A percentile compares a stretch with the other conserved stretches of the same genome.
Evolutionary conservation across 495 filamentous ascomycete genomes (phyloP).

Genomic region (Lasiosphaeria ovina): DNA sequence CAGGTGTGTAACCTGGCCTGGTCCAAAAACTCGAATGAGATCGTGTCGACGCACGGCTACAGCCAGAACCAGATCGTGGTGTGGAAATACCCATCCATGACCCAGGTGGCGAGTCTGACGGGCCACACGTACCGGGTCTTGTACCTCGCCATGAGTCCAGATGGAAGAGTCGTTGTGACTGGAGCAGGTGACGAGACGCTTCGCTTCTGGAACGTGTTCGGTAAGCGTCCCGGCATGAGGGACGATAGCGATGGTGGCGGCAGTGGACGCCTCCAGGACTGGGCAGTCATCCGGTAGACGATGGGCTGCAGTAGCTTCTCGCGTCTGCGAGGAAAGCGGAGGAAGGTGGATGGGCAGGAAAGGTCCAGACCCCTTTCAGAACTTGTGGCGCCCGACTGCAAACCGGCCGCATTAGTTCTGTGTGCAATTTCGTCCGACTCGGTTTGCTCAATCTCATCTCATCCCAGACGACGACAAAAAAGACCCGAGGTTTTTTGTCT

Average conservation of each 20-base stretch:
- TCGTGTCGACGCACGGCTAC: slow-evolving; percentile 97
- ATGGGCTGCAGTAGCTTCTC: too few relatives aligned
- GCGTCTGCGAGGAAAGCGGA: too few relatives aligned
- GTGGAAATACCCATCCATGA: slow-evolving; percentile 98
- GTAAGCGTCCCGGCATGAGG: slow-evolving; percentile 58
- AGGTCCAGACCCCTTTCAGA: background rate
- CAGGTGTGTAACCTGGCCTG: slow-evolving; percentile 97
- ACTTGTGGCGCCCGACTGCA: too few relatives aligned
- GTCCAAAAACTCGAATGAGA: slow-evolving; percentile 93
- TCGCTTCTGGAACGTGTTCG: slow-evolving; percentile 94
- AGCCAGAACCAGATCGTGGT: slow-evolving; percentile 96
- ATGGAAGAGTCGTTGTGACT: slow-evolving; percentile 89
- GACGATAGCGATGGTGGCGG: slow-evolving; percentile 43
- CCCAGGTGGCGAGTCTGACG: slow-evolving; percentile 88
- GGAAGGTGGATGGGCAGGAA: background rate
- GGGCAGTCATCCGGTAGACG: slow-evolving; percentile 66
- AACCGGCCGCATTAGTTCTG: too few relatives aligned
- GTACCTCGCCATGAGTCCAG: slow-evolving; percentile 95
- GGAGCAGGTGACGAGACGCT: slow-evolving; percentile 96
- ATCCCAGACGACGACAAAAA: background rate
- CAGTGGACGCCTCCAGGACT: slow-evolving; percentile 61
- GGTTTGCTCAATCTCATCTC: slow-evolving; percentile 4
- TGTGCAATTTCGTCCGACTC: slow-evolving; percentile 1
- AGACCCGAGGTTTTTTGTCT: background rate
- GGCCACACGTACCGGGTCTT: slow-evolving; percentile 95